Conservation (phyloP, 345 rosid genomes). For the Dipteronia sinensis region DNA sequence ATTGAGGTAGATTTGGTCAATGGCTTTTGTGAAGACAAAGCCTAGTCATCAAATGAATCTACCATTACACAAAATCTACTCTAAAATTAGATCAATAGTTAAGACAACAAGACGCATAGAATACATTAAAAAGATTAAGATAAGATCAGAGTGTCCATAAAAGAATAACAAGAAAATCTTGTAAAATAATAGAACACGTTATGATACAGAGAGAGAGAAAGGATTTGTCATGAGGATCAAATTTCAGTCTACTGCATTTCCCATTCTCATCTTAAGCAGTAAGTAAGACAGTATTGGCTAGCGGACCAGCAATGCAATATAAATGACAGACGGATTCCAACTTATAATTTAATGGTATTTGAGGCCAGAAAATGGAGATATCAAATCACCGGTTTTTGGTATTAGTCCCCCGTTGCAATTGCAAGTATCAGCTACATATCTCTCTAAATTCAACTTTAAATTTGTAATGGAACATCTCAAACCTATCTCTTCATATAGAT, state of each 20-base stretch:
- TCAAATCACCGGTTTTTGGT: background rate
- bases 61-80: background rate
- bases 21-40: background rate
- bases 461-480: background rate
- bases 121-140: background rate
- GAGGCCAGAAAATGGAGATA: background rate
- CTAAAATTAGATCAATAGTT: background rate
- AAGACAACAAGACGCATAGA: background rate
- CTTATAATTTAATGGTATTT: background rate
- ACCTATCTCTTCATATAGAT: background rate
- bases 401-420: background rate
- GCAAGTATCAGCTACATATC: background rate
- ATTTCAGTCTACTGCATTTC: background rate
- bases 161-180: background rate
- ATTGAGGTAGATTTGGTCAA: background rate
- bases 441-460: background rate
- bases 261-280: no score
- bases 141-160: background rate
- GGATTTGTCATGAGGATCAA: background rate
- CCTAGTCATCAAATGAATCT: background rate
- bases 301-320: no score
- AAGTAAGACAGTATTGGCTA: no score
- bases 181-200: no score
- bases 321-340: constrained; percentile 4
- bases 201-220: no score